These are phyloP conservation scores for Penicillium glabrum DNA, from an alignment of 2,329 filamentous ascomycete genomes.

Conservation along the genomic window DNA sequence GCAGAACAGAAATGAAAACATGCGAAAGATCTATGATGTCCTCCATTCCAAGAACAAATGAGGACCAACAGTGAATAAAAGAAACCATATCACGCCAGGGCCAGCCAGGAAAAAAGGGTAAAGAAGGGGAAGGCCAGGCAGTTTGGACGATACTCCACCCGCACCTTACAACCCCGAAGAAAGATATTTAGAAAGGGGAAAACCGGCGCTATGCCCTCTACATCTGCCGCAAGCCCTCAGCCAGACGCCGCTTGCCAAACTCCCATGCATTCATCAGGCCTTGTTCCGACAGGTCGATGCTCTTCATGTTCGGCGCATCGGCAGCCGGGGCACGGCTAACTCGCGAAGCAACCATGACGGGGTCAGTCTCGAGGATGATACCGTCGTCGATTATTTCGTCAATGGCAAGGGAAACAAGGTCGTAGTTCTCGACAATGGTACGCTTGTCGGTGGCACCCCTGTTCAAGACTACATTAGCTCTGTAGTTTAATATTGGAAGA, in stretches of 20 bases:
- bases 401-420: conserved; percentile 87
- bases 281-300: conserved; percentile 93
- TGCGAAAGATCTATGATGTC: conserved; percentile 26
- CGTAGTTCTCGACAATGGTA: conserved; percentile 98
- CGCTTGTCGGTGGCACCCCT: conserved; percentile 97
- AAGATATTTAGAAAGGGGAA: conserved; percentile 1
- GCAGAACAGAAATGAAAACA: conserved; percentile 12
- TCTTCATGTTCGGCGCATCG: conserved; percentile 83
- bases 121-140: conserved; percentile 11
- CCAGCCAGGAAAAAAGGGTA: conserved; percentile 34
- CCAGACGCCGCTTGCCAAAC: conserved; percentile 87
- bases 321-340: conserved; percentile 90
- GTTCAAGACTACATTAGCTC: conserved; percentile 18
- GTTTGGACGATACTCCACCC: not conserved
- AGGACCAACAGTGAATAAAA: conserved; percentile 18
- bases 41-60: conserved; percentile 11
- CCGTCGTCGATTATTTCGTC: conserved; percentile 96
- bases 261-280: conserved; percentile 92
- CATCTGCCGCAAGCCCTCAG: conserved; percentile 76
- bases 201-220: conserved; percentile 13
- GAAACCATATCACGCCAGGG: conserved; percentile 34
- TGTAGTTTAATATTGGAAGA: not conserved
- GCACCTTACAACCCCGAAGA: conserved; percentile 7
- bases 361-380: conserved; percentile 95
- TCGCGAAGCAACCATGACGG: conserved; percentile 85